phyloP scores from a whole-genome alignment of 495 filamentous ascomycete species.

The Hyaloscypha bicolor region DNA sequence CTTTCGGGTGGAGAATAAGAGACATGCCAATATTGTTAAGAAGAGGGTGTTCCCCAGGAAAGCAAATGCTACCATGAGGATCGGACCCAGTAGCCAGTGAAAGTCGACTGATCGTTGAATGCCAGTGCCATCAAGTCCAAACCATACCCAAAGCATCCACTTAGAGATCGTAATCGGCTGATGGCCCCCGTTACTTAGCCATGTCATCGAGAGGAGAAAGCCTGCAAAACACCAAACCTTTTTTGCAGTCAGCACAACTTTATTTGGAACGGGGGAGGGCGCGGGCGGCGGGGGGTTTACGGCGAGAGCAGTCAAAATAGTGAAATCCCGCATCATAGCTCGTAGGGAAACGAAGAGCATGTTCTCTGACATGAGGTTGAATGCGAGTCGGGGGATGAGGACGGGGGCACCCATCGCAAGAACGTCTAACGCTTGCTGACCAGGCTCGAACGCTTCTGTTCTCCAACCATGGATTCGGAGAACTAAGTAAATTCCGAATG shows the following conservation, averaged over 20 bases:
- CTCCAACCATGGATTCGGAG: slow-evolving; percentile 60
- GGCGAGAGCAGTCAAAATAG: slow-evolving; percentile 61
- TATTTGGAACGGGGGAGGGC: too few relatives aligned
- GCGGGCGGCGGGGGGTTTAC: too few relatives aligned
- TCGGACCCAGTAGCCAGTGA: slow-evolving; percentile 66
- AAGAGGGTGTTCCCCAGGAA: slow-evolving; percentile 75
- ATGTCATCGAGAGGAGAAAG: slow-evolving; percentile 70
- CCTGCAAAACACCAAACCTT: slow-evolving; percentile 70
- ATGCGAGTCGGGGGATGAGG: slow-evolving; percentile 71
- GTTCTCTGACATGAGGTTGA: slow-evolving; percentile 74
- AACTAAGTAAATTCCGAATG: slow-evolving; percentile 62
- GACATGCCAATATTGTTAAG: too few relatives aligned
- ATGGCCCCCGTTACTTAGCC: slow-evolving; percentile 52
- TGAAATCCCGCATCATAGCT: slow-evolving; percentile 76
- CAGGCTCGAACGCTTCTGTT: slow-evolving; percentile 26
- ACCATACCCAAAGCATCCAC: slow-evolving; percentile 86
- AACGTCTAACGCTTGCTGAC: slow-evolving; percentile 59
- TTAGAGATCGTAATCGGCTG: slow-evolving; percentile 60
- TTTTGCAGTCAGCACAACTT: not conserved
- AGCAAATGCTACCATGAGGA: slow-evolving; percentile 70
- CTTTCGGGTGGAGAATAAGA: slow-evolving; percentile 32
- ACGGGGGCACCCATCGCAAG: slow-evolving; percentile 70
- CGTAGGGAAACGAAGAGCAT: slow-evolving; percentile 71
- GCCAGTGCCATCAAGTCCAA: slow-evolving; percentile 73
- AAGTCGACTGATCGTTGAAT: slow-evolving; percentile 66